These are phyloP conservation scores for Nectriaceae sp. DNA, from an alignment of 2,329 filamentous ascomycete species.

Conservation along the genomic window DNA sequence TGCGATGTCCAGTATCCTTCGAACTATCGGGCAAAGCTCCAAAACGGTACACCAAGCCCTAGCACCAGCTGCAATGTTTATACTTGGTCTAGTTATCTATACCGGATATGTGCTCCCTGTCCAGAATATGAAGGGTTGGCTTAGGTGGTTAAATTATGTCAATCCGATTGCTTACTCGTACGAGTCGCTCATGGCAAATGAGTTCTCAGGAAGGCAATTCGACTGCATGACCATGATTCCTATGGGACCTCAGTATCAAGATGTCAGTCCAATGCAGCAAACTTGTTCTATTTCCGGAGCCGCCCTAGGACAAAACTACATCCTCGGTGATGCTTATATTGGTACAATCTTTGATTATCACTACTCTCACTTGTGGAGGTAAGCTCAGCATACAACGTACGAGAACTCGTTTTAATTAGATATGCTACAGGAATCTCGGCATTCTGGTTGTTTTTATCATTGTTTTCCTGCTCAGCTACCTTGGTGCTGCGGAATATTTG, in stretches of 20 bases:
- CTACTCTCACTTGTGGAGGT: conserved; percentile 64
- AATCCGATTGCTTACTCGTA: conserved; percentile 68
- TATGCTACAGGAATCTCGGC: conserved; percentile 70
- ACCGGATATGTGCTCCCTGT: conserved; percentile 52
- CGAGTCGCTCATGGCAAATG: conserved; percentile 67
- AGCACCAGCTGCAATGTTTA: conserved; percentile 42
- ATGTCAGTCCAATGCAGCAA: conserved; percentile 1
- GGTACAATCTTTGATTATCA: conserved; percentile 52
- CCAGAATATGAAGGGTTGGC: conserved; percentile 62
- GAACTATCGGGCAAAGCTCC: conserved; percentile 42
- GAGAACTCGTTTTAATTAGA: too few species aligned
- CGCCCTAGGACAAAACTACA: conserved; percentile 40
- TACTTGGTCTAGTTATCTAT: conserved; percentile 35
- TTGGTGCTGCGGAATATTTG: conserved; percentile 66
- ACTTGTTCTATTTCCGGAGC: conserved; percentile 52
- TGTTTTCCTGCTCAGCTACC: conserved; percentile 63
- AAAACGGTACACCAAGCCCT: conserved; percentile 54
- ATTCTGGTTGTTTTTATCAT: conserved; percentile 66
- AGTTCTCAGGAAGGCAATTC: conserved; percentile 49
- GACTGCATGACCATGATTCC: conserved; percentile 26
- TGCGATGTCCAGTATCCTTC: conserved; percentile 66
- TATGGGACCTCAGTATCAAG: conserved; percentile 31
- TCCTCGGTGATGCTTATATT: conserved; percentile 51
- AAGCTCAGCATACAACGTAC: too few species aligned
- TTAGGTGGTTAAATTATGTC: conserved; percentile 68